phyloP scores from a whole-genome alignment of 371 early-diverging fungal species.

The Smittium mucronatum region DNA sequence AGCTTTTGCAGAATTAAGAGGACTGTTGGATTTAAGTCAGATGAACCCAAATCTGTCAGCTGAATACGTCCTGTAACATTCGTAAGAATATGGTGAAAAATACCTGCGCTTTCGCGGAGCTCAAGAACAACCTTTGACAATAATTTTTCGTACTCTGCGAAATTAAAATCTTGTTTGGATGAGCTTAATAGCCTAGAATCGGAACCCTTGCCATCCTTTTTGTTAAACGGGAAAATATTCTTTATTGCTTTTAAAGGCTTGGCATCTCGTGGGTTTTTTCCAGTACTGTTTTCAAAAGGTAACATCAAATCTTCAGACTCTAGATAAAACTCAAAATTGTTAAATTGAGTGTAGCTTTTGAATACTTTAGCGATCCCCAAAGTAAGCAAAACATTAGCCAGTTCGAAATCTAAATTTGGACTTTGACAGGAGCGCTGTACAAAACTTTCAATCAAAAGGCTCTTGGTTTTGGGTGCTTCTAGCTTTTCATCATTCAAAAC shows the following conservation, averaged over 20 bases:
- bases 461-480: too few relatives aligned
- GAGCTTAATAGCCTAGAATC: slow-evolving; percentile 24
- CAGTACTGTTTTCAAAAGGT: background rate
- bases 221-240: slow-evolving; percentile 12
- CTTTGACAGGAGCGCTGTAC: background rate
- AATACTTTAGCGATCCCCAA: slow-evolving; percentile 1
- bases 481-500: too few relatives aligned
- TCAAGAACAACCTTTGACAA: slow-evolving; percentile 24
- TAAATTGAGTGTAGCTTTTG: background rate
- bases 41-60: slow-evolving; percentile 18
- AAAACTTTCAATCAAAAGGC: background rate
- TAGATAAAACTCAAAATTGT: slow-evolving; percentile 4
- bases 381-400: slow-evolving; percentile 7
- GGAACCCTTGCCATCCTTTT: slow-evolving; percentile 27
- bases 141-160: slow-evolving; percentile 9
- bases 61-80: slow-evolving; percentile 19
- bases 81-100: slow-evolving; percentile 25
- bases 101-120: slow-evolving; percentile 31
- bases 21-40: slow-evolving; percentile 27
- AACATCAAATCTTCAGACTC: background rate
- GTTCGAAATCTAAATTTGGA: slow-evolving; percentile 7
- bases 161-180: slow-evolving; percentile 26
- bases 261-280: background rate
- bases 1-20: slow-evolving; percentile 33
- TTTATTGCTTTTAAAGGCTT: background rate